Conservation (phyloP, 176 grass and related monocot genomes). For the Bonia amplexicaulis region DNA sequence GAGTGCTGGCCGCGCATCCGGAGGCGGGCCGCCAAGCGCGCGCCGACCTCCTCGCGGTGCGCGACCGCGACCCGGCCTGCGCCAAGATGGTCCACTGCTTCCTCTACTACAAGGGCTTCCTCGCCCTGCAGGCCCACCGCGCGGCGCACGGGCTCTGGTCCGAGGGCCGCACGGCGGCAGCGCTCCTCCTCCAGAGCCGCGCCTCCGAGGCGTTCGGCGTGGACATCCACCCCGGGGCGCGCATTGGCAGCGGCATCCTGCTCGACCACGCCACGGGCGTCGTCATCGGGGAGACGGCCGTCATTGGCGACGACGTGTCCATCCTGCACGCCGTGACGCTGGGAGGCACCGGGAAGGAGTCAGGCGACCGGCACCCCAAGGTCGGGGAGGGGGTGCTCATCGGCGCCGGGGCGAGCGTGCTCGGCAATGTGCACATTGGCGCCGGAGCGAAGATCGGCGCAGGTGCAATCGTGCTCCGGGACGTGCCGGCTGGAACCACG, state of each 20-base stretch:
- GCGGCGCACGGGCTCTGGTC: slow-evolving; percentile 69
- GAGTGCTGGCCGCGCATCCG: slow-evolving; percentile 27
- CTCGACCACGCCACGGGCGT: slow-evolving; percentile 91
- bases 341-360: slow-evolving; percentile 70
- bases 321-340: slow-evolving; percentile 80
- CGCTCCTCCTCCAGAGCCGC: slow-evolving; percentile 80
- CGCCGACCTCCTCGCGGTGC: slow-evolving; percentile 58
- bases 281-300: slow-evolving; percentile 88
- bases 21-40: slow-evolving; percentile 39
- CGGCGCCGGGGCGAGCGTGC: slow-evolving; percentile 75
- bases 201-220: slow-evolving; percentile 89
- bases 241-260: slow-evolving; percentile 72
- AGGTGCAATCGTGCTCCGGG: slow-evolving; percentile 63
- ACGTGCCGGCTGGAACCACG: slow-evolving; percentile 52
- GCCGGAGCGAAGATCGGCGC: slow-evolving; percentile 74
- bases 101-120: slow-evolving; percentile 96
- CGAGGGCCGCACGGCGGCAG: slow-evolving; percentile 43
- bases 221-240: slow-evolving; percentile 92
- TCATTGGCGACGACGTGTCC: slow-evolving; percentile 65
- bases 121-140: slow-evolving; percentile 82
- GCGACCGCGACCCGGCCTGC: slow-evolving; percentile 83
- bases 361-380: slow-evolving; percentile 87
- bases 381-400: slow-evolving; percentile 75
- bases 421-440: slow-evolving; percentile 71
- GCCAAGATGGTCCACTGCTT: slow-evolving; percentile 92